A percentile compares a stretch with the other conserved stretches of the same genome.
phyloP scores from a whole-genome alignment of 495 filamentous ascomycete species.

The Aspergillus campestris region DNA sequence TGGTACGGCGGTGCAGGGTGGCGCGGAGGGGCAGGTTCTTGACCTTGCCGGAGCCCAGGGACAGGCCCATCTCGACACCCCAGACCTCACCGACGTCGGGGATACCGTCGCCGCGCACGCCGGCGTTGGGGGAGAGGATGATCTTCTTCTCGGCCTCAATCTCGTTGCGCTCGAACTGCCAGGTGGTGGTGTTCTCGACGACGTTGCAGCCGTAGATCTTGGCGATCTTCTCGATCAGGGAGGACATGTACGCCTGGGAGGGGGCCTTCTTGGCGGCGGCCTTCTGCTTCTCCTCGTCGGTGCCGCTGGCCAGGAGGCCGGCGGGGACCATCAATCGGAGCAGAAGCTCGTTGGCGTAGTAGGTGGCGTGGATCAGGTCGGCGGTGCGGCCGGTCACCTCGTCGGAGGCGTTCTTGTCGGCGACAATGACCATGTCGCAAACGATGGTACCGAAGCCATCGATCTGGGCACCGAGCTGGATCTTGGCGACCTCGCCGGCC shows the following conservation, averaged over 20 bases:
- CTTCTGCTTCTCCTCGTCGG: slow-evolving; percentile 91
- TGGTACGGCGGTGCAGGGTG: slow-evolving; percentile 87
- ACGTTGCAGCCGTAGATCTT: slow-evolving; percentile 86
- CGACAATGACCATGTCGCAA: slow-evolving; percentile 80
- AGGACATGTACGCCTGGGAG: slow-evolving; percentile 75
- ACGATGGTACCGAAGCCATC: slow-evolving; percentile 96
- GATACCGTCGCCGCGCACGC: slow-evolving; percentile 79
- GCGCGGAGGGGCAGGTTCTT: slow-evolving; percentile 81
- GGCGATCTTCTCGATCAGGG: slow-evolving; percentile 82
- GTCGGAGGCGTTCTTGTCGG: slow-evolving; percentile 35
- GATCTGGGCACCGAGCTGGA: slow-evolving; percentile 96
- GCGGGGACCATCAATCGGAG: slow-evolving; percentile 84
- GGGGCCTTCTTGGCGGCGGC: slow-evolving; percentile 71
- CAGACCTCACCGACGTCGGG: slow-evolving; percentile 93
- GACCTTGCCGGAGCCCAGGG: slow-evolving; percentile 84
- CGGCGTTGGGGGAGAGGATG: slow-evolving; percentile 76
- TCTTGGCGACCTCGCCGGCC: slow-evolving; percentile 80
- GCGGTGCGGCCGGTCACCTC: slow-evolving; percentile 63
- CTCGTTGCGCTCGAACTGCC: slow-evolving; percentile 91
- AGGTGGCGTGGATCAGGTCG: slow-evolving; percentile 79
- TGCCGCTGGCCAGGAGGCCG: slow-evolving; percentile 71
- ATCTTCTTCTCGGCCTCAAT: slow-evolving; percentile 99
- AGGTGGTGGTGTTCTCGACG: slow-evolving; percentile 95
- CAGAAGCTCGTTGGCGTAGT: slow-evolving; percentile 94
- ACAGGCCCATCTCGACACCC: slow-evolving; percentile 94